Base-by-base conservation (phyloP, 305 asterid species). In the Rubia peregrina region DNA sequence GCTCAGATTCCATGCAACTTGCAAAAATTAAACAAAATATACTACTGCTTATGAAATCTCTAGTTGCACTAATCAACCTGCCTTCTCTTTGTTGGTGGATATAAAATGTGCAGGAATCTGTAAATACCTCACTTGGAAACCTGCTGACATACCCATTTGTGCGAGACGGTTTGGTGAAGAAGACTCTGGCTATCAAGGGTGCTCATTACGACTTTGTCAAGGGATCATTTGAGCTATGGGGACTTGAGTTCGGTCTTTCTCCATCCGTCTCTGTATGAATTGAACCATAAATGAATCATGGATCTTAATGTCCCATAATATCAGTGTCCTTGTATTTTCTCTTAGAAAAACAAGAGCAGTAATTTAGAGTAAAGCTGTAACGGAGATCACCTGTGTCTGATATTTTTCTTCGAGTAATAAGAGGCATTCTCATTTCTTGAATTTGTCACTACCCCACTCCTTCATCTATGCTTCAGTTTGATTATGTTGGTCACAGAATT, bases 201-300 rank as follows among this genome's bases (percentile, higher is more conserved):
- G 98, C 90, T 26, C 80, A 91, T 81, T 94, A 91, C 26, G 96
- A 94, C 72, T 94, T 94, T 55, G 73, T 91, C 65, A 85, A 80
- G 36, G 99, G 99, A 71, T 80, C 80, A 65, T 91, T 91, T 61
- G 95, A 94, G 91, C 95, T 94, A 62, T 91, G 98, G 99, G 82
- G 85, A 62, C 91, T 91, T 33, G 91, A 94, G 6, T 91, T 89
- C 75, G 62, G 83, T 69, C 80, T 88, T 62, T 89, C 96, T 77
- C 80, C 90, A 38, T 49, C 88, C 78, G 77, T 85, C 83, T 82
- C 97, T 74, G 90, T 91, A 85, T 89, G 95, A 88, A 78, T 85
- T 79, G 73, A 76, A 69, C 85, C 78, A 76, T 78, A 67, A 65
- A 57, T 73, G 75, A 65, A 73, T 72, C 64, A 75, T 63, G 75